Conservation (phyloP, 164 flowering plant genomes). For the Stephania yunnanensis region DNA sequence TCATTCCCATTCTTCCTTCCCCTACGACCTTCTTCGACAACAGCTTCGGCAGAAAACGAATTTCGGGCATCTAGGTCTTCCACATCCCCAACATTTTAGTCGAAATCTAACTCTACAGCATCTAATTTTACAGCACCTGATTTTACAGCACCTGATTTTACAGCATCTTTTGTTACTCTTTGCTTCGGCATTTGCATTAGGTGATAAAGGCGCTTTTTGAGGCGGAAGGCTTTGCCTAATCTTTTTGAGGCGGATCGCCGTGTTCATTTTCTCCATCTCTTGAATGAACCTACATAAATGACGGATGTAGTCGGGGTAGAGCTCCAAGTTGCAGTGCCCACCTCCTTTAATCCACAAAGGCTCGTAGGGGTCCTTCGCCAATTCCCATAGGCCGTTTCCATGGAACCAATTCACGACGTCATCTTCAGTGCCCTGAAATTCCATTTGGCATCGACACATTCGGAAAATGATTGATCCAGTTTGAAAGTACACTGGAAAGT, state of each 20-base stretch:
- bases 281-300: conserved; percentile 65
- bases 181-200: conserved; percentile 8
- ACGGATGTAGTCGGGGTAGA: conserved; percentile 88
- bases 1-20: not conserved
- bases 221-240: conserved; percentile 40
- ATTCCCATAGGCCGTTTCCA: conserved; percentile 77
- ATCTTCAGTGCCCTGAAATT: conserved; percentile 86
- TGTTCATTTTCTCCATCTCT: conserved; percentile 79
- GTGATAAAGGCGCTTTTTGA: not conserved
- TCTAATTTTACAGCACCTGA: conserved; percentile 28
- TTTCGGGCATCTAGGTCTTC: not conserved
- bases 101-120: conserved; percentile 30
- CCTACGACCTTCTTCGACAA: not conserved
- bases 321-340: conserved; percentile 94
- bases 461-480: not conserved
- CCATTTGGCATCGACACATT: conserved; percentile 1
- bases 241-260: conserved; percentile 55
- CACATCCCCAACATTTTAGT: conserved; percentile 36
- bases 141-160: too few relatives aligned
- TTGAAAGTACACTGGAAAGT: not conserved
- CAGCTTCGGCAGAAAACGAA: conserved; percentile 1
- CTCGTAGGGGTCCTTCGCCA: conserved; percentile 79
- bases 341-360: conserved; percentile 97
- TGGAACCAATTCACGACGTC: conserved; percentile 90
- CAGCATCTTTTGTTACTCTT: not conserved